These are phyloP conservation scores for Salix purpurea DNA, from an alignment of 345 rosid species.

Conservation along the genomic window DNA sequence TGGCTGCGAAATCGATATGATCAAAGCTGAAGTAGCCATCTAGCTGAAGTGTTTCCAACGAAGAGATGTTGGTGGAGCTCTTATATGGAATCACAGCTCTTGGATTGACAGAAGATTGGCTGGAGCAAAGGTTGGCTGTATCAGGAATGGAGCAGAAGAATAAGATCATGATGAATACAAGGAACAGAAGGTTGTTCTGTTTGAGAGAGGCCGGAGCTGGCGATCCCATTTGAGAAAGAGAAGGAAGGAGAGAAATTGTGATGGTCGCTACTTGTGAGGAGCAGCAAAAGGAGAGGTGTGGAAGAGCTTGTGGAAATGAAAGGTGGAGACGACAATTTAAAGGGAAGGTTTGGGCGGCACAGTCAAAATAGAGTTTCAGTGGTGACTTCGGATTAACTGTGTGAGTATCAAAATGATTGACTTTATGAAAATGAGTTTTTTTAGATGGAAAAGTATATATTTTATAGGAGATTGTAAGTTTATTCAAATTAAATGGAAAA, in stretches of 20 bases:
- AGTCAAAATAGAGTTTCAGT: slow-evolving; percentile 16
- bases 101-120: slow-evolving; percentile 33
- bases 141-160: slow-evolving; percentile 56
- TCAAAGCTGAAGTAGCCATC: slow-evolving; percentile 63
- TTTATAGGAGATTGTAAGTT: background rate
- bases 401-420: background rate
- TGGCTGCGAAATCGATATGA: slow-evolving; percentile 56
- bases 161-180: slow-evolving; percentile 45
- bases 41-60: slow-evolving; percentile 43
- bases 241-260: slow-evolving; percentile 14
- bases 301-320: slow-evolving; percentile 34
- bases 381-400: background rate
- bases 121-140: slow-evolving; percentile 44
- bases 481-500: too few species aligned
- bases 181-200: slow-evolving; percentile 40
- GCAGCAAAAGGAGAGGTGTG: slow-evolving; percentile 26
- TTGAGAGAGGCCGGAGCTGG: slow-evolving; percentile 36
- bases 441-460: background rate
- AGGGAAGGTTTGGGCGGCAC: slow-evolving; percentile 62
- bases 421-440: too few species aligned
- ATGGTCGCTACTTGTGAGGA: background rate
- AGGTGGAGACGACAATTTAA: slow-evolving; percentile 56
- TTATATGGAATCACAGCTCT: slow-evolving; percentile 21
- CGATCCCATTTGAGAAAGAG: slow-evolving; percentile 41
- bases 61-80: slow-evolving; percentile 26